Evolutionary conservation across 495 filamentous ascomycete genomes (phyloP).

Genomic region (Tetracladium marchalianum): DNA sequence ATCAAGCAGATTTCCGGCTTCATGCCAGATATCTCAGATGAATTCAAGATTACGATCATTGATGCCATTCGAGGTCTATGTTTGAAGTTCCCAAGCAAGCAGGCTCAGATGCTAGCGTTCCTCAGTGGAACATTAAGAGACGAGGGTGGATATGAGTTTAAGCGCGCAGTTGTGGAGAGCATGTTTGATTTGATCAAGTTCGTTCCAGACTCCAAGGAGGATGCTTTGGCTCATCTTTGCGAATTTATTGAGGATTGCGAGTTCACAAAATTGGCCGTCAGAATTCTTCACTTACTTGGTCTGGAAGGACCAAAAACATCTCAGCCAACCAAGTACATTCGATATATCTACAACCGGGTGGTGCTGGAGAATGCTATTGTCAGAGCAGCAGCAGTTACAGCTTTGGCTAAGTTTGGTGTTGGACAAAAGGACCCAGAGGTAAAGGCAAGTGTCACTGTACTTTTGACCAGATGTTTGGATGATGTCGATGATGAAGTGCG

Average conservation of each 20-base stretch:
- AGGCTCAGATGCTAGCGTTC: constrained; percentile 95
- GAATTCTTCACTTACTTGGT: constrained; percentile 87
- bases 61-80: constrained; percentile 94
- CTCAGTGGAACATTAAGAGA: constrained; percentile 89
- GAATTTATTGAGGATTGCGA: constrained; percentile 99
- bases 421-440: constrained; percentile 94
- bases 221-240: constrained; percentile 91
- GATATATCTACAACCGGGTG: constrained; percentile 98
- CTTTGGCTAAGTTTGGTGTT: constrained; percentile 93
- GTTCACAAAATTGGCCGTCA: constrained; percentile 95
- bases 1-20: constrained; percentile 98
- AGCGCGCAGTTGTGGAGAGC: constrained; percentile 94
- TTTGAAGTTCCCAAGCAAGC: constrained; percentile 96
- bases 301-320: constrained; percentile 91
- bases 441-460: constrained; percentile 85
- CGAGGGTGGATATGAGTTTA: constrained; percentile 97
- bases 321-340: constrained; percentile 95
- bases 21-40: constrained; percentile 96
- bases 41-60: constrained; percentile 99
- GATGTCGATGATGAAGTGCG: constrained; percentile 97
- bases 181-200: constrained; percentile 99
- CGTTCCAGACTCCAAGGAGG: constrained; percentile 94
- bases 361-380: constrained; percentile 96
- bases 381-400: constrained; percentile 89
- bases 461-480: constrained; percentile 89